Base-by-base conservation (phyloP, 805 yeast species). In the Kazachstania psychrophila region DNA sequence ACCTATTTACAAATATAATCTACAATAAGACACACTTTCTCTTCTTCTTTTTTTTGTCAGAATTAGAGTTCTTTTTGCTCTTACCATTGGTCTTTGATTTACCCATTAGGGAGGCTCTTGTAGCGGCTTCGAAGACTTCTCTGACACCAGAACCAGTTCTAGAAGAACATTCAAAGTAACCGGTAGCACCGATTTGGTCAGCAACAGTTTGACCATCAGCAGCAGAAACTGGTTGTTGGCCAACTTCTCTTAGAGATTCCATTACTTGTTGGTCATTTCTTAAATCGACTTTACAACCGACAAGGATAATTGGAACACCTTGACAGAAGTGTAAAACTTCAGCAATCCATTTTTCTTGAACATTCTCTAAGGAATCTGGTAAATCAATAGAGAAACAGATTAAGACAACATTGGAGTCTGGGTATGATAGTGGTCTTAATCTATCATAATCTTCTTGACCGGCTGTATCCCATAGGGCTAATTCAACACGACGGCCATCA, bases 361-460 rank as follows among this genome's bases (percentile, higher is more conserved):
- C 95, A 64, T 86, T 87, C 58, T 85, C 94, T 42, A 87, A 71
- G 19, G 95, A 84, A 63, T 86, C 95, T 49, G 95, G 95, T 28
- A 87, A 72, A 58, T 85, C 95, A 45, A 87, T 74, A 14, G 94
- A 77, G 69, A 86, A 87, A 72, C 96, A 87, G 53, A 87, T 85
- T 58, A 87, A 72, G 42, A 87, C 82, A 45, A 87, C 96, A 60
- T 85, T 83, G 27, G 95, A 81, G 61, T 87, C 95, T 44, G 95
- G 95, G 64, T 87, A 87, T 11, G 89, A 79, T 47, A 85, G 69
- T 30, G 95, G 95, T 66, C 95, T 80, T 51, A 85, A 70, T 64
- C 95, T 82, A 64, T 86, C 95, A 60, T 87, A 87, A 69, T 88
- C 96, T 70, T 87, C 96, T 74, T 87, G 96, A 47, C 96, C 96